A percentile compares a stretch with the other conserved stretches of the same genome.
Conservation (phyloP, 2,329 filamentous ascomycete species). For the Aureobasidium sp. region DNA sequence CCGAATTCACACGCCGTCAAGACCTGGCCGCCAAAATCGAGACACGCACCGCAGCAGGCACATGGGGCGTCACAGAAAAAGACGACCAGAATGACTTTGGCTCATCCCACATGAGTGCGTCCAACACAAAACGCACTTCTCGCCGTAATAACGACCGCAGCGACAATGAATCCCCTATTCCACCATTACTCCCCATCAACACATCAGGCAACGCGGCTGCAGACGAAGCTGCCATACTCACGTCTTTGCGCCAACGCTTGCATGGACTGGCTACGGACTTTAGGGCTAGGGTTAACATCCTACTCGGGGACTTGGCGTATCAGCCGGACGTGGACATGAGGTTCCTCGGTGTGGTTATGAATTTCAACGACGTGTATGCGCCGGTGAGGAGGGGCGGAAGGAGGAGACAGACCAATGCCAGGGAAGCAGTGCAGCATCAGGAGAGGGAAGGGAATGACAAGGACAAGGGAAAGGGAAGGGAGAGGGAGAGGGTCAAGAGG, state of each 20-base stretch:
- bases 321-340: constrained; percentile 93
- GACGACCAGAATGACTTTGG: constrained; percentile 31
- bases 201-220: constrained; percentile 26
- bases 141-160: constrained; percentile 18
- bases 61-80: constrained; percentile 54
- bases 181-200: constrained; percentile 29
- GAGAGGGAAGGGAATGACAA: constrained; percentile 5
- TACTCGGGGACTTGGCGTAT: constrained; percentile 84
- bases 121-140: constrained; percentile 11
- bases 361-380: constrained; percentile 95
- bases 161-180: constrained; percentile 36
- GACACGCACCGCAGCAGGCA: constrained; percentile 53
- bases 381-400: constrained; percentile 51
- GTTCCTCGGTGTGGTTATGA: constrained; percentile 95
- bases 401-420: background rate
- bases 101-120: constrained; percentile 5
- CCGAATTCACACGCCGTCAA: constrained; percentile 87
- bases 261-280: constrained; percentile 67
- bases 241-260: constrained; percentile 65
- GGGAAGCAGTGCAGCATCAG: background rate
- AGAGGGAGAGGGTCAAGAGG: constrained; percentile 11
- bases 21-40: constrained; percentile 69
- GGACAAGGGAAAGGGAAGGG: constrained; percentile 16
- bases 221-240: constrained; percentile 57
- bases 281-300: constrained; percentile 62